phyloP scores from a whole-genome alignment of 805 yeast species.

The Danielia oregonensis region DNA sequence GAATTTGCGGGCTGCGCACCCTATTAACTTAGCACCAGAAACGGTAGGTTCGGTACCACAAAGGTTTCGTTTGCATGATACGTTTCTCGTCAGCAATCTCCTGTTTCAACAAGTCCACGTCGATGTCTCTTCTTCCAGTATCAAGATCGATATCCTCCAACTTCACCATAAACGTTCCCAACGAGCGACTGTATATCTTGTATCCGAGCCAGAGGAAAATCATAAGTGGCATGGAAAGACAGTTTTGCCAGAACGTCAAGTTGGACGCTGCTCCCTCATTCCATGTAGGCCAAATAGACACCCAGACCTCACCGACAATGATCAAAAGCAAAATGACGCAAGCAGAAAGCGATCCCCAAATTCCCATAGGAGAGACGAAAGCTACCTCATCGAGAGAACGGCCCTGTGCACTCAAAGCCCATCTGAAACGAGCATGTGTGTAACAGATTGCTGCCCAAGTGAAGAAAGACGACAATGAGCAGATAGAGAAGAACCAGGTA shows the following conservation, averaged over 20 bases:
- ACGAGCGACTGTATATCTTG: constrained; percentile 31
- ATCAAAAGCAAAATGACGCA: constrained; percentile 28
- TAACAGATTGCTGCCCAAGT: constrained; percentile 39
- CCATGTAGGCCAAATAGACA: constrained; percentile 34
- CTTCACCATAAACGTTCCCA: constrained; percentile 32
- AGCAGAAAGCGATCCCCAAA: constrained; percentile 35
- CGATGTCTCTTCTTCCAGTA: constrained; percentile 48
- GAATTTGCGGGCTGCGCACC: too few species aligned
- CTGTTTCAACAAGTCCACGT: constrained; percentile 35
- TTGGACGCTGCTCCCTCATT: constrained; percentile 19
- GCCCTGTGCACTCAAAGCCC: constrained; percentile 33
- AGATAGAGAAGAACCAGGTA: constrained; percentile 39
- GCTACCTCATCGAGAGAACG: constrained; percentile 31
- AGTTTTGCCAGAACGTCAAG: constrained; percentile 46
- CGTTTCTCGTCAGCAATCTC: constrained; percentile 33
- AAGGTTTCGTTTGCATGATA: constrained; percentile 20
- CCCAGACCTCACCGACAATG: constrained; percentile 37
- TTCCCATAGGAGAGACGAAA: constrained; percentile 33
- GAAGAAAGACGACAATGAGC: constrained; percentile 39
- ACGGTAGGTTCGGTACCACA: constrained; percentile 24
- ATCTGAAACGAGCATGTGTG: constrained; percentile 40
- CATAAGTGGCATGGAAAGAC: constrained; percentile 40
- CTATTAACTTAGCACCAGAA: constrained; percentile 29
- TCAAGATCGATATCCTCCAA: constrained; percentile 56
- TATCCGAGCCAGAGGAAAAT: constrained; percentile 42